Evolutionary conservation across 1,139 yeast species (phyloP).

Genomic region (Candida sojae): DNA sequence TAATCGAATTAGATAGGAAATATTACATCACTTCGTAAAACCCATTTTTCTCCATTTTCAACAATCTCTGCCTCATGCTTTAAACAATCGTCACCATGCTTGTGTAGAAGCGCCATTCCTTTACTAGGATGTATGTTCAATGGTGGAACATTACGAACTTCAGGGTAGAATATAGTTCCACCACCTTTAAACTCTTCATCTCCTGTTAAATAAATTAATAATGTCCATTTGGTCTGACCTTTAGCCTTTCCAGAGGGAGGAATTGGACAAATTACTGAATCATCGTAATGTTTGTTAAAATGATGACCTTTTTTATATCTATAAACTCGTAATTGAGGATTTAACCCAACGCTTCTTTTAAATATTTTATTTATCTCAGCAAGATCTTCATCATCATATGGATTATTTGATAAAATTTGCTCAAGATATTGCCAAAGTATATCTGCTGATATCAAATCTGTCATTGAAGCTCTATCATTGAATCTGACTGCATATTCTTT

Average conservation of each 20-base stretch:
- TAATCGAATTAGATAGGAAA: slow-evolving; percentile 17
- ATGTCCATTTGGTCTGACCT: slow-evolving; percentile 60
- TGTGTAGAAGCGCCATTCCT: slow-evolving; percentile 65
- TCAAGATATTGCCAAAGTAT: slow-evolving; percentile 47
- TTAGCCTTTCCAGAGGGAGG: slow-evolving; percentile 19
- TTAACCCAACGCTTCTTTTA: slow-evolving; percentile 47
- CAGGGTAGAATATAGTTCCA: slow-evolving; percentile 58
- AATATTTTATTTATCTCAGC: slow-evolving; percentile 29
- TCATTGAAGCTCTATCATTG: slow-evolving; percentile 52
- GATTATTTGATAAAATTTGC: slow-evolving; percentile 31
- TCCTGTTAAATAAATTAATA: slow-evolving; percentile 60
- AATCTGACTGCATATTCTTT: slow-evolving; percentile 60
- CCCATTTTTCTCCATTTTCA: slow-evolving; percentile 60
- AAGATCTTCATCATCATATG: slow-evolving; percentile 32
- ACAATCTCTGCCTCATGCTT: slow-evolving; percentile 62
- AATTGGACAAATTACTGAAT: slow-evolving; percentile 44
- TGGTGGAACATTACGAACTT: slow-evolving; percentile 20
- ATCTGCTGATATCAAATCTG: slow-evolving; percentile 41
- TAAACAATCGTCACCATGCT: slow-evolving; percentile 68
- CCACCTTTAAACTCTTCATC: slow-evolving; percentile 61
- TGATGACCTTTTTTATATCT: slow-evolving; percentile 60
- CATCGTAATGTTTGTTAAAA: slow-evolving; percentile 67
- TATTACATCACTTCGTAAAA: slow-evolving; percentile 61
- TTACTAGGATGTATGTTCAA: slow-evolving; percentile 49
- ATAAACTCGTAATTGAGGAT: slow-evolving; percentile 59